These are phyloP conservation scores for Santalum album DNA, from an alignment of 164 flowering plant genomes.

Conservation along the genomic window DNA sequence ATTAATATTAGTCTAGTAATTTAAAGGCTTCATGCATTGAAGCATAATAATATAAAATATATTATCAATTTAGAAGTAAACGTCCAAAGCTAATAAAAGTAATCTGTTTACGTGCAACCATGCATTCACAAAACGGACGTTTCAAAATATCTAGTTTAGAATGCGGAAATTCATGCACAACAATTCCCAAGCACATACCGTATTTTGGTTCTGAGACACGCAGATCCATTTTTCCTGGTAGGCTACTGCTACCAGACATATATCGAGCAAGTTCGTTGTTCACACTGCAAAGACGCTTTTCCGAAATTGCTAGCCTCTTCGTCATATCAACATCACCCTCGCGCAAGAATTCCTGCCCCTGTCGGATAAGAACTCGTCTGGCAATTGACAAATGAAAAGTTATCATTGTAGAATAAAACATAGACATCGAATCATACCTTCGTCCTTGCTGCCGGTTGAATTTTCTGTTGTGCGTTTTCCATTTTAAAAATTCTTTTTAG, in stretches of 20 bases:
- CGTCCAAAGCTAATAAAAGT: too few relatives aligned
- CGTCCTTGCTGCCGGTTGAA: conserved; percentile 19
- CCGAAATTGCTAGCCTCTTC: conserved; percentile 40
- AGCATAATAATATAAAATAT: too few relatives aligned
- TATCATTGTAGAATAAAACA: neutral
- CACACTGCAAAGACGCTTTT: conserved; percentile 37
- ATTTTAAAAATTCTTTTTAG: conserved; percentile 33
- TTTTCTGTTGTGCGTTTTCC: conserved; percentile 20
- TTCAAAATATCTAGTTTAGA: neutral
- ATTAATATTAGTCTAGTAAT: too few relatives aligned
- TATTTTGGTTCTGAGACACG: conserved; percentile 13
- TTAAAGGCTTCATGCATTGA: too few relatives aligned
- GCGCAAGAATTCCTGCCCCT: conserved; percentile 21
- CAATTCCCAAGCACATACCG: conserved; percentile 8
- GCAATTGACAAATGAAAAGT: neutral
- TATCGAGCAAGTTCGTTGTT: conserved; percentile 47
- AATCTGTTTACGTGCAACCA: too few relatives aligned
- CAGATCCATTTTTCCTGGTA: conserved; percentile 10
- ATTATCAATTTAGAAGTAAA: too few relatives aligned
- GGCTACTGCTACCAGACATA: conserved; percentile 18
- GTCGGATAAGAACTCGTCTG: conserved; percentile 5
- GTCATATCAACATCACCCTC: conserved; percentile 22
- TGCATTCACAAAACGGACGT: too few relatives aligned
- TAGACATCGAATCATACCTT: conserved; percentile 25
- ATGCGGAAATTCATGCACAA: neutral